These are phyloP conservation scores for Penicillium palitans DNA, from an alignment of 2,329 filamentous ascomycete species.

Conservation along the genomic window DNA sequence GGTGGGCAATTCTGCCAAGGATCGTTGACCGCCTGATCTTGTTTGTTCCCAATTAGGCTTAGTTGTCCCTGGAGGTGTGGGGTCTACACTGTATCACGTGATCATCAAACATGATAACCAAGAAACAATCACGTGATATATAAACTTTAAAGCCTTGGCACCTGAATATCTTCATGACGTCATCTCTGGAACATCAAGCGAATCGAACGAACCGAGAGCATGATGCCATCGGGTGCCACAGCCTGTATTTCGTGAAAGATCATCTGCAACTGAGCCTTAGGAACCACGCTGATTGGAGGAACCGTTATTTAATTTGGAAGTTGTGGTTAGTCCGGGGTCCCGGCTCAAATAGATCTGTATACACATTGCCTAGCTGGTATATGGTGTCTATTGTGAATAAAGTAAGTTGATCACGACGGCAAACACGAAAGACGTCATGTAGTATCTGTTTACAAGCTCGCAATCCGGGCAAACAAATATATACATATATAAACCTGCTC, in stretches of 20 bases:
- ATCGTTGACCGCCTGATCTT: neutral
- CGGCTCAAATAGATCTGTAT: neutral
- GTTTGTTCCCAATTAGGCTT: neutral
- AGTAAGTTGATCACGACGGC: neutral
- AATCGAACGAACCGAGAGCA: neutral
- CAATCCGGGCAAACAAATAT: slow-evolving; percentile 6
- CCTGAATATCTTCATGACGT: neutral
- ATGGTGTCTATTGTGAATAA: slow-evolving; percentile 4
- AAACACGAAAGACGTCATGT: slow-evolving; percentile 26
- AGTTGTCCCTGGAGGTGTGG: neutral
- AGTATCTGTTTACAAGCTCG: neutral
- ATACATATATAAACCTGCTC: slow-evolving; percentile 30
- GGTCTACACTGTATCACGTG: neutral
- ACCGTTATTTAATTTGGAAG: too few relatives aligned
- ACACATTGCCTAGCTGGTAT: neutral
- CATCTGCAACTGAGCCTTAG: neutral
- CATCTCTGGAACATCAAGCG: neutral
- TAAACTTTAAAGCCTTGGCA: too few relatives aligned
- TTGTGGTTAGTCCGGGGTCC: neutral
- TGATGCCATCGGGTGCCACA: neutral
- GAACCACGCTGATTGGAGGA: neutral
- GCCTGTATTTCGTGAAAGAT: neutral
- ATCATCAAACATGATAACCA: neutral
- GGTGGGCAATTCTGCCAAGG: slow-evolving; percentile 2
- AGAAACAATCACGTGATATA: neutral